Base-by-base conservation (phyloP, 2,329 filamentous ascomycete species). In the Fusarium mangiferae region DNA sequence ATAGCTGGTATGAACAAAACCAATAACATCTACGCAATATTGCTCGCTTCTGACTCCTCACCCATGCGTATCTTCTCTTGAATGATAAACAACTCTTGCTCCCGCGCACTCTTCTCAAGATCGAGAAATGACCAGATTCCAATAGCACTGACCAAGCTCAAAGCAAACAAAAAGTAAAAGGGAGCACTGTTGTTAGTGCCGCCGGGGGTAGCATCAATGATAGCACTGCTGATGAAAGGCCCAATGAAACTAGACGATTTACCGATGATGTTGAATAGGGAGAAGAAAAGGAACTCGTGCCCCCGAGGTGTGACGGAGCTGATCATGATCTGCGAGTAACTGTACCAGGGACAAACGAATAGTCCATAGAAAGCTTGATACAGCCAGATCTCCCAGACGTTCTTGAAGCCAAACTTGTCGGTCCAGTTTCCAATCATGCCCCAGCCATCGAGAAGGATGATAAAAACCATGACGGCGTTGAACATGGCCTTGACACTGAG, bases 201-300 rank as follows among this genome's bases (percentile, higher is more conserved):
- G 3, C 83, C 84, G 0, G 87, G 85, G 11, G 85, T 86, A 0
- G 88, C 88, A 77, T 93, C 90, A 63, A 93, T 92, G 66, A 93
- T 93, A 11, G 91, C 91, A 70, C 87, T 90, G 64, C 88, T 90
- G n/a, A 93, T 90, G 33, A 93, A 82, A 0, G 91, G 91, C 0
- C 91, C 91, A 62, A 93, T 92, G 74, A 92, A 93, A 2, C 87
- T 89, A 13, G 87, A 90, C 0, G 90, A 91, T 81, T 93, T 93
- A 49, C 91, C 90, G 35, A 92, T 88, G 75, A 93, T 91, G 70
- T 87, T 90, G 81, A 93, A 93, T 3, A 93, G 81, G 52, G 86
- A 88, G 85, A 93, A 93, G 84, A 93, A 93, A 17, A 93, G 82
- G 75, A 92, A 92, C 73, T 93, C 91, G 76, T 92, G 90, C 42